Evolutionary conservation across 768 basidiomycete species (phyloP).

Genomic region (Termitomyces sp.): DNA sequence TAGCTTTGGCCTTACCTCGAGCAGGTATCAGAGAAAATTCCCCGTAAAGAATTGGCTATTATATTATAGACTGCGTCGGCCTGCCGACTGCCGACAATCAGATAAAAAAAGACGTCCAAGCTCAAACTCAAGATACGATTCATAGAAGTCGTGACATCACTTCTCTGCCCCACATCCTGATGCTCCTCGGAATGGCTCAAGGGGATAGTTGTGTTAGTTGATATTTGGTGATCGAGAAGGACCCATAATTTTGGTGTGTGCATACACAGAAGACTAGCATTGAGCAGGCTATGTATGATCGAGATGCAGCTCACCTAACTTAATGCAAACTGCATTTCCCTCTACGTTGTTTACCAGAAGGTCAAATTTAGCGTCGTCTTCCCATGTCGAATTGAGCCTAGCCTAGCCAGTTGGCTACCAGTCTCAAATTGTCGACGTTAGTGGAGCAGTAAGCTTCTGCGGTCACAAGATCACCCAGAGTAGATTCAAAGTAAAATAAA

Average conservation of each 20-base stretch:
- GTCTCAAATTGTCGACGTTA: neutral
- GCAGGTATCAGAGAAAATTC: neutral
- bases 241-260: neutral
- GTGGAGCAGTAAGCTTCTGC: too few species aligned
- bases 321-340: neutral
- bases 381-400: neutral
- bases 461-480: neutral
- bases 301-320: neutral
- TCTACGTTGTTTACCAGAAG: neutral
- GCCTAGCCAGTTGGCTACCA: neutral
- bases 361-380: neutral
- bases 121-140: neutral
- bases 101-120: neutral
- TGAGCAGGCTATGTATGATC: neutral
- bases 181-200: neutral
- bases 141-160: neutral
- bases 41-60: too few species aligned
- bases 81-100: neutral
- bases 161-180: neutral
- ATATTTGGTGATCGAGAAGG: neutral
- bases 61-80: neutral
- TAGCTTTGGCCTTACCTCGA: neutral
- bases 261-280: neutral
- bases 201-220: neutral
- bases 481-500: neutral